Conservation (phyloP, 176 grass and related monocot species). For the barley (Hordeum vulgare) region DNA sequence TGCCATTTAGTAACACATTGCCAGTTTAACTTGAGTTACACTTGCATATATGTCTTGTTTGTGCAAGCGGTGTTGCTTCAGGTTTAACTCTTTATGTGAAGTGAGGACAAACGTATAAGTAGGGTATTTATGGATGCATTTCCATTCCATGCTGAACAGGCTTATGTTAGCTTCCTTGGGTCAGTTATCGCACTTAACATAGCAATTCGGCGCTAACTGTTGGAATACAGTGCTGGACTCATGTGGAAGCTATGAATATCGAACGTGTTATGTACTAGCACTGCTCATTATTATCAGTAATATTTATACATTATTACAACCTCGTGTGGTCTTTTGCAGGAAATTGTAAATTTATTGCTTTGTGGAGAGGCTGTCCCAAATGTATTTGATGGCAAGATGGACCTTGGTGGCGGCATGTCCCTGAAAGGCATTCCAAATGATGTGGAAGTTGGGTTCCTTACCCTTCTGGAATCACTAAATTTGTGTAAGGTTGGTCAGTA, state of each 20-base stretch:
- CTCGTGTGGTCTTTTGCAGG: constrained; percentile 42
- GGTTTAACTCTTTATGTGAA: not conserved
- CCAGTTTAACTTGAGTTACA: not conserved
- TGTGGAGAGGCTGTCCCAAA: constrained; percentile 97
- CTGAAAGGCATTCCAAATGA: constrained; percentile 78
- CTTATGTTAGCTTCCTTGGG: not conserved
- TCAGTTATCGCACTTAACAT: not conserved
- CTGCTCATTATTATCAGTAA: not conserved
- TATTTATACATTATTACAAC: not conserved
- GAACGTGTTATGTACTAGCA: not conserved
- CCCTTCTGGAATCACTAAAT: constrained; percentile 92
- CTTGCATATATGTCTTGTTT: not conserved
- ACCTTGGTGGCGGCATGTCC: constrained; percentile 94
- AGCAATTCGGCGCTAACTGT: not conserved
- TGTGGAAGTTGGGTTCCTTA: constrained; percentile 92
- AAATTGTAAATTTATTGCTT: constrained; percentile 99
- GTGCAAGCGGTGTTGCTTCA: not conserved
- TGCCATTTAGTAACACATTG: not conserved
- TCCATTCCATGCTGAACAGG: not conserved
- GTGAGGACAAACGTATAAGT: not conserved
- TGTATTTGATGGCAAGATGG: constrained; percentile 99
- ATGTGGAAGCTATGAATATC: not conserved
- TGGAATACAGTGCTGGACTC: not conserved
- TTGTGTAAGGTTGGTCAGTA: constrained; percentile 93
- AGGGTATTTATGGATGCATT: not conserved